Evolutionary conservation across 1,139 yeast species (phyloP), one percentile per base, ranked within the genome.

Genomic region (Geotrichum macrosporum): DNA sequence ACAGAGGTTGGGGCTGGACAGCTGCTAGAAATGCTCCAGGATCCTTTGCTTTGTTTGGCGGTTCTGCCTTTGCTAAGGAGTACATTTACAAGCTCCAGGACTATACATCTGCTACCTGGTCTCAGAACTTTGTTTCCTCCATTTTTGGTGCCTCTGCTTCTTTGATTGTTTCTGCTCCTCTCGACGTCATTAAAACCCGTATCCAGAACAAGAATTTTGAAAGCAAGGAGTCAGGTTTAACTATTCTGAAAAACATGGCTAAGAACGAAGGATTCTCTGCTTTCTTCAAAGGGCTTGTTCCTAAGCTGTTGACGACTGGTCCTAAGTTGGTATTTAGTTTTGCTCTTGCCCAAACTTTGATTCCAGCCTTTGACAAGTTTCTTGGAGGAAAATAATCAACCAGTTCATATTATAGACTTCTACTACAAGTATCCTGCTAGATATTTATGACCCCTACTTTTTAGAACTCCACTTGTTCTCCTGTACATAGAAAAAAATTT

Each of bases 1-100:
- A 92, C 74, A 78, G 96, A 67, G 99, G 99, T 57, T 89, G 97
- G 95, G 97, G 97, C 50, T 92, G 99, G 99, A 92, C 99, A 53
- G 95, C 95, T 59, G 99, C 99, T 43, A 82, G 99, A 77, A 92
- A 92, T 66, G 97, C 97, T 3, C 99, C 99, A 33, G 99, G 99
- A 50, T 87, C 96, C 2, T 92, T 92, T 64, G 96, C 97, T 12
- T 75, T 92, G 56, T 92, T 92, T 59, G 99, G 99, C 58, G 99
- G 97, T 71, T 88, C 92, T 64, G 96, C 99, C 10, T 94, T 92
- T 65, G 97, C 98, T 54, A 94, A 92, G 71, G 98, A 92, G 70
- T 94, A 87, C 72, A 78, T 92, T 53, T 81, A 86, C 61, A 92
- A 92, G 24, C 77, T 92, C 61, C 65, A 74, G 58, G 98, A 92